These are phyloP conservation scores for Salix viminalis DNA, from an alignment of 345 rosid genomes.

Conservation along the genomic window DNA sequence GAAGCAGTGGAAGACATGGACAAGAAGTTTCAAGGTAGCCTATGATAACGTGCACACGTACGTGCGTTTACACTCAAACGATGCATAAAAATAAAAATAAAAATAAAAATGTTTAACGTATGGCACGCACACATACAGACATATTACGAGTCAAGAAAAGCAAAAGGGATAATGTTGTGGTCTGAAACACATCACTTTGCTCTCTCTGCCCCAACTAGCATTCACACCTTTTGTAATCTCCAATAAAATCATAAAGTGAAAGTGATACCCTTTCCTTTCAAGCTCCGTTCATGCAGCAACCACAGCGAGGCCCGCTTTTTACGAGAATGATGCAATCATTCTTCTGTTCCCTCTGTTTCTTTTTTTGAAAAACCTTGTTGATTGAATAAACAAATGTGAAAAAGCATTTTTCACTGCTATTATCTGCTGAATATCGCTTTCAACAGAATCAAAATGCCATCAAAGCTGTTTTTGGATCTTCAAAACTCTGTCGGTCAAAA, in stretches of 20 bases:
- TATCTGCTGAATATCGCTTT: background rate
- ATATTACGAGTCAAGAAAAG: constrained; percentile 13
- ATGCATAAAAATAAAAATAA: background rate
- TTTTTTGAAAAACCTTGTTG: background rate
- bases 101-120: background rate
- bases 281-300: background rate
- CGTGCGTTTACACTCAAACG: background rate
- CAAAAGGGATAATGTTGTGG: constrained; percentile 11
- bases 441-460: constrained; percentile 1
- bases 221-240: constrained; percentile 8
- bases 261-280: constrained; percentile 16
- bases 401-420: background rate
- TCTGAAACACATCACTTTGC: constrained; percentile 30
- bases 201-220: constrained; percentile 34
- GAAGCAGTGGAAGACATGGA: background rate
- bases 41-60: background rate
- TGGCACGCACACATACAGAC: background rate
- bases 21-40: background rate
- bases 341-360: background rate
- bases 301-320: constrained; percentile 23
- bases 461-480: constrained; percentile 2
- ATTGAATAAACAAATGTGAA: background rate
- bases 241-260: constrained; percentile 11
- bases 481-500: background rate
- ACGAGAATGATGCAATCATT: constrained; percentile 37